phyloP scores from a whole-genome alignment of 495 filamentous ascomycete species.

The Collariella sp. region DNA sequence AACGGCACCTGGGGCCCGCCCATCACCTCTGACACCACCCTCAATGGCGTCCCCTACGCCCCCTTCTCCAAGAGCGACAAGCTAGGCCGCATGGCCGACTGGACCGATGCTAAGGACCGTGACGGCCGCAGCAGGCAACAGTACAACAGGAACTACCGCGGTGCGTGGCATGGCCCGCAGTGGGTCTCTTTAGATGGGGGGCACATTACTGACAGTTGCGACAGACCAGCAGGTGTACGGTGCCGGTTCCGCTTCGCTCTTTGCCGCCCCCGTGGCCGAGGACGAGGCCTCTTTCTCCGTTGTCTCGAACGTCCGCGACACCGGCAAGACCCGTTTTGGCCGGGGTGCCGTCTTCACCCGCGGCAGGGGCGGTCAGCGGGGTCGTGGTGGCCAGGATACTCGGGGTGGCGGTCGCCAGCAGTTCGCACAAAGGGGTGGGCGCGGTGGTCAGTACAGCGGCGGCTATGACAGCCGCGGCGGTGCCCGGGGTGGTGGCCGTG shows the following conservation, averaged over 20 bases:
- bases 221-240: constrained; percentile 95
- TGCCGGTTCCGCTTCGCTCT: constrained; percentile 75
- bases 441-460: constrained; percentile 36
- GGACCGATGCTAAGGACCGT: constrained; percentile 91
- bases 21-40: constrained; percentile 67
- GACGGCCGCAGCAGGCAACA: constrained; percentile 70
- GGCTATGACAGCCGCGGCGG: constrained; percentile 56
- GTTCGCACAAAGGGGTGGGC: constrained; percentile 36
- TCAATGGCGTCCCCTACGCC: constrained; percentile 91
- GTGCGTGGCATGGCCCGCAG: too few species aligned
- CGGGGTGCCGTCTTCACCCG: constrained; percentile 80
- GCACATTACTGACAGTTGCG: background rate
- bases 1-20: constrained; percentile 81
- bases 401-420: constrained; percentile 55
- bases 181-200: background rate
- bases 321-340: constrained; percentile 77
- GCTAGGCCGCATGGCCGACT: constrained; percentile 97
- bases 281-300: constrained; percentile 97
- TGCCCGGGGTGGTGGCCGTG: constrained; percentile 42
- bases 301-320: constrained; percentile 84
- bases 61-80: constrained; percentile 99
- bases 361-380: constrained; percentile 75
- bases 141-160: constrained; percentile 87
- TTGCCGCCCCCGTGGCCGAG: constrained; percentile 82
- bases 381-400: constrained; percentile 56